A percentile compares a stretch with the other conserved stretches of the same genome.
These are phyloP conservation scores for Hortiboletus rubellus DNA, from an alignment of 1,284 basidiomycete genomes.

Conservation along the genomic window DNA sequence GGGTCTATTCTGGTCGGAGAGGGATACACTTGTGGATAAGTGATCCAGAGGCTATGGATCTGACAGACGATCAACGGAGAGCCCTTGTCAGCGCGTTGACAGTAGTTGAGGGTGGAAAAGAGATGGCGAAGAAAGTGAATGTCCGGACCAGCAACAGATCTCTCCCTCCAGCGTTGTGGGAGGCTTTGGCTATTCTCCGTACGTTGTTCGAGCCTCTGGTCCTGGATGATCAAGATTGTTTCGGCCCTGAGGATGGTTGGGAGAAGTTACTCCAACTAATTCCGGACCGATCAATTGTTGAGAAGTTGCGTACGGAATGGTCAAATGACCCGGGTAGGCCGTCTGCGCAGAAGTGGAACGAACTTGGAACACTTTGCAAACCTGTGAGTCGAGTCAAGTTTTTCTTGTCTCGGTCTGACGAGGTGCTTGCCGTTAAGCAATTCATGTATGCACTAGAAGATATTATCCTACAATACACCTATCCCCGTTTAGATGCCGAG, in stretches of 20 bases:
- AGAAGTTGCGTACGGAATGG: slow-evolving; percentile 64
- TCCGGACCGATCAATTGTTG: slow-evolving; percentile 57
- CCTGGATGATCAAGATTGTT: slow-evolving; percentile 67
- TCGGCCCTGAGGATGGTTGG: slow-evolving; percentile 62
- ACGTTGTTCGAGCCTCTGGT: slow-evolving; percentile 67
- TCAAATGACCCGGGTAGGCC: slow-evolving; percentile 49
- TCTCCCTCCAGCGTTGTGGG: slow-evolving; percentile 65
- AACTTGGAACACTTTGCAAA: slow-evolving; percentile 47
- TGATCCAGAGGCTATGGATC: slow-evolving; percentile 81
- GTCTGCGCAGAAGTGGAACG: slow-evolving; percentile 74
- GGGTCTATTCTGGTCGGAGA: slow-evolving; percentile 98
- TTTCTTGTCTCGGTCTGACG: slow-evolving; percentile 4
- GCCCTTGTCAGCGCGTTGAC: slow-evolving; percentile 87
- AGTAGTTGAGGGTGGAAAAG: slow-evolving; percentile 82
- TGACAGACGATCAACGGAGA: slow-evolving; percentile 91
- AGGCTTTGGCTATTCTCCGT: slow-evolving; percentile 50
- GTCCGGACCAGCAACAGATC: slow-evolving; percentile 47
- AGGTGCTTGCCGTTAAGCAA: slow-evolving; percentile 27
- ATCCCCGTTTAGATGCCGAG: slow-evolving; percentile 95
- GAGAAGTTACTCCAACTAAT: slow-evolving; percentile 76
- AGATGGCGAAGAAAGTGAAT: slow-evolving; percentile 85
- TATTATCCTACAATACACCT: slow-evolving; percentile 92
- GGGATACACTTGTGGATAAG: slow-evolving; percentile 99
- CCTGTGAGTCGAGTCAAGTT: not conserved
- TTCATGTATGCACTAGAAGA: slow-evolving; percentile 69